Evolutionary conservation across 768 basidiomycete genomes (phyloP), one percentile per base, ranked within the genome.

Genomic region (Collybia sp.): DNA sequence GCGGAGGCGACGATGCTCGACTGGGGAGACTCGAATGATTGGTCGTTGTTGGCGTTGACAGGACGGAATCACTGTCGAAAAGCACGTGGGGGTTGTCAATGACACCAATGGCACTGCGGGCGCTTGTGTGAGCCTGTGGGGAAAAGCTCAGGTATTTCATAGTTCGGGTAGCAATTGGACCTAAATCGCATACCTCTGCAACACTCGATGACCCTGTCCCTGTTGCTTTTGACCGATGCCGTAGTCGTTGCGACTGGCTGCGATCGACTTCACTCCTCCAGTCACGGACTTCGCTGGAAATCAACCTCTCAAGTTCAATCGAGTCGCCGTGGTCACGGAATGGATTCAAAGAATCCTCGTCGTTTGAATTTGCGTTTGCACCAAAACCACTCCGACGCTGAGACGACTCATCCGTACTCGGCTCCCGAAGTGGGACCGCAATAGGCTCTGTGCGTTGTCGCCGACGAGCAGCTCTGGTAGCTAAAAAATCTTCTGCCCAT

Each of bases 301-400:
- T 67, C 36, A 82, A 65, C n/a, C 69, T 67, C 37, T 79, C 76
- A 3, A 85, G 64, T 55, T 82, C 81, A 19, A 77, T 58, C 12
- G 53, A 53, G 36, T 54, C 50, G 25, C 55, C 51, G 42, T 53
- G 40, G 46, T 55, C 56, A 37, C 51, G 51, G 48, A 53, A 42
- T 8, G 25, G 25, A 8, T 25, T 25, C 25, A 25, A 8, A 8
- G 25, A 25, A 43, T 52, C 48, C 41, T 51, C 50, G n/a, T 48
- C 57, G 13, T 50, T 60, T 2, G 31, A 46, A 43, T 53, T 51
- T 12, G 52, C 52, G 46, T 57, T 36, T 45, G 63, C 62, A 46
- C 58, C 53, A 25, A 8, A 25, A 25, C 4, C 8, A 36, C 54
- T 55, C 16, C 50, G 59, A 39, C 60, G 13, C 36, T 52, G 43